phyloP scores from a whole-genome alignment of 331 rosid genomes.

The Malus hybrid region DNA sequence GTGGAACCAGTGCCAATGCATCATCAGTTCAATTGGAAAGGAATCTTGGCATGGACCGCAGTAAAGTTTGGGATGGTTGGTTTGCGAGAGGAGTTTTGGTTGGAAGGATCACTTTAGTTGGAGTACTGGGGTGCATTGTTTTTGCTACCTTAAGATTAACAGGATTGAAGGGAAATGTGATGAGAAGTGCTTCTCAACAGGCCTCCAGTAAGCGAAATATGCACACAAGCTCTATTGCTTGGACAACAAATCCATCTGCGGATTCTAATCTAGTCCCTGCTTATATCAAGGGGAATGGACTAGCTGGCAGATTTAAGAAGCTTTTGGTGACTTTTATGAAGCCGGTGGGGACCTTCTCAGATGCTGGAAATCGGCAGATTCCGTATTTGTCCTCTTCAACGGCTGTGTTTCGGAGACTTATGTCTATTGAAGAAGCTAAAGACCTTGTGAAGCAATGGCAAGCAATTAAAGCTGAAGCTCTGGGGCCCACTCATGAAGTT shows the following conservation, averaged over 20 bases:
- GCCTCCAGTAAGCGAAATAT: slow-evolving; percentile 28
- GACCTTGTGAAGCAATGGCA: slow-evolving; percentile 89
- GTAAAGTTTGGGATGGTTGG: slow-evolving; percentile 52
- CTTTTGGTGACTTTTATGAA: slow-evolving; percentile 35
- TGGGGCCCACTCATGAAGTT: slow-evolving; percentile 78
- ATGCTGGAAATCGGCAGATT: slow-evolving; percentile 26
- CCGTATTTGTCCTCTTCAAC: slow-evolving; percentile 28
- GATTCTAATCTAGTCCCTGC: slow-evolving; percentile 45
- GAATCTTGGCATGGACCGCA: slow-evolving; percentile 46
- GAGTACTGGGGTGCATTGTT: slow-evolving; percentile 62
- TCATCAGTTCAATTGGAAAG: slow-evolving; percentile 68
- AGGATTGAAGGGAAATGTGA: slow-evolving; percentile 35
- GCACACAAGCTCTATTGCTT: slow-evolving; percentile 19
- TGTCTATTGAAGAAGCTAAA: slow-evolving; percentile 90
- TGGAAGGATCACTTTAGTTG: slow-evolving; percentile 38
- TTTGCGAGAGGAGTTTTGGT: slow-evolving; percentile 27
- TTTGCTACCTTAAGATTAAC: slow-evolving; percentile 57
- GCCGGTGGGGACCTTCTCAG: slow-evolving; percentile 30
- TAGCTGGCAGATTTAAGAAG: slow-evolving; percentile 42
- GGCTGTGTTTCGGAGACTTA: slow-evolving; percentile 33
- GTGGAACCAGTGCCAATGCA: slow-evolving; percentile 26
- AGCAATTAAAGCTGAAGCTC: slow-evolving; percentile 76
- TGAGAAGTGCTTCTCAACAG: slow-evolving; percentile 33
- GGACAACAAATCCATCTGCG: slow-evolving; percentile 41
- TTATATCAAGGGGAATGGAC: slow-evolving; percentile 35